Percentiles rank a stretch among this genome's conserved stretches.
Evolutionary conservation across 1,284 basidiomycete species (phyloP).

Genomic region (Cutaneotrichosporon mucoides): DNA sequence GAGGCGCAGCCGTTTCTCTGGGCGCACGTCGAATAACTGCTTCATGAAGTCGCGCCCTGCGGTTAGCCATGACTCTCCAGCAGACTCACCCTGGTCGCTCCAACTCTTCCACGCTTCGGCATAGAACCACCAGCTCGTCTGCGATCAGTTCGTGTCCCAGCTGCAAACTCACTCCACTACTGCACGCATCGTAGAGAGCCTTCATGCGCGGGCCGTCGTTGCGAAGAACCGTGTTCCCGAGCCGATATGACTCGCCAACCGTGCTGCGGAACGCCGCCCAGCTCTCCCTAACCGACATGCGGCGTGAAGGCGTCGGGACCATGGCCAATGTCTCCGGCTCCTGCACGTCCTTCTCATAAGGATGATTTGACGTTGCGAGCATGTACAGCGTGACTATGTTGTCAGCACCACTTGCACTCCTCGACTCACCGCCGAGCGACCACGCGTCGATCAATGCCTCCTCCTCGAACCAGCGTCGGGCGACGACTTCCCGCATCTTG

Average conservation of each 20-base stretch:
- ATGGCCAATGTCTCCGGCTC: background rate
- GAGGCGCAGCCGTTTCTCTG: conserved; percentile 2
- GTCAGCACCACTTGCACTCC: background rate
- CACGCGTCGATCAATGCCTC: conserved; percentile 24
- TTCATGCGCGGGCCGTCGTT: background rate
- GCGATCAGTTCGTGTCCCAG: background rate
- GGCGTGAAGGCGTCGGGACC: background rate
- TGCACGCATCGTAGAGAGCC: background rate
- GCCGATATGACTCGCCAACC: background rate
- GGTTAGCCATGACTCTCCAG: background rate
- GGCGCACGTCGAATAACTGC: conserved; percentile 1
- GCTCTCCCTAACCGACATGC: background rate
- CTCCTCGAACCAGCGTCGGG: conserved; percentile 19
- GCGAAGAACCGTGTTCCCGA: background rate
- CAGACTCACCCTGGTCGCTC: background rate
- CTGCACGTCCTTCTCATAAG: conserved; percentile 2
- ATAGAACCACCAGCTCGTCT: background rate
- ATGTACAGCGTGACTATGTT: conserved; percentile 14
- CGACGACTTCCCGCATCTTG: conserved; percentile 13
- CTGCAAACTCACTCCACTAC: background rate
- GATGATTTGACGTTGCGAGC: conserved; percentile 4
- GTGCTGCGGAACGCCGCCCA: conserved; percentile 2
- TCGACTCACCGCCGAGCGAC: conserved; percentile 27
- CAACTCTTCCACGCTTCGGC: background rate
- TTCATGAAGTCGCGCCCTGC: conserved; percentile 8